A percentile compares a stretch with the other conserved stretches of the same genome.
phyloP scores from a whole-genome alignment of 1,284 basidiomycete genomes.

The Pyrrhoderma lamaoense region DNA sequence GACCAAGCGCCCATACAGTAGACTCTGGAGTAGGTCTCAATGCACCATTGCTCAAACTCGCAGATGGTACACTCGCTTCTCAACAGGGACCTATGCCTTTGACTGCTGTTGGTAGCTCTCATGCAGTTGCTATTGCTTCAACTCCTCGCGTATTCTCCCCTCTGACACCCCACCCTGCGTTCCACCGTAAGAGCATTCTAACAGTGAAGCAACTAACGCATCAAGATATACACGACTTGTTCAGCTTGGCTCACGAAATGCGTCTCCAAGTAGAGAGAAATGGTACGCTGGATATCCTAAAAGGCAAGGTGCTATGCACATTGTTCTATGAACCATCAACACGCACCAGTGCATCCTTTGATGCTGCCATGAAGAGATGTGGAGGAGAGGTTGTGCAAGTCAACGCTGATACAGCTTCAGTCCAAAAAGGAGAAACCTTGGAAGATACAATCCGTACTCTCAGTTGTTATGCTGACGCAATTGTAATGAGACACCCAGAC shows the following conservation, averaged over 20 bases:
- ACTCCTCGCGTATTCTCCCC: constrained; percentile 15
- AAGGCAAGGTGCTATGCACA: constrained; percentile 89
- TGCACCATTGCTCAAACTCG: constrained; percentile 4
- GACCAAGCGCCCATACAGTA: constrained; percentile 23
- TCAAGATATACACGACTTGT: constrained; percentile 89
- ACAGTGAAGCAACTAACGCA: constrained; percentile 92
- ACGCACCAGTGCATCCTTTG: constrained; percentile 93
- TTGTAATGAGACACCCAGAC: constrained; percentile 92
- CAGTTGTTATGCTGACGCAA: constrained; percentile 93
- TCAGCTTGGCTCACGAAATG: constrained; percentile 96
- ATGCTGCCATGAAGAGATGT: constrained; percentile 97
- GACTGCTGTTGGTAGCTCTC: constrained; percentile 23
- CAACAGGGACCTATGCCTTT: constrained; percentile 27
- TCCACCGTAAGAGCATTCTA: constrained; percentile 86
- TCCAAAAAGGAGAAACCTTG: constrained; percentile 91
- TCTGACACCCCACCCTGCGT: constrained; percentile 56
- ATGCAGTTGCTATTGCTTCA: constrained; percentile 22
- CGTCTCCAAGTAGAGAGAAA: constrained; percentile 90
- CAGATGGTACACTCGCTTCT: constrained; percentile 17
- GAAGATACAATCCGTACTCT: constrained; percentile 93
- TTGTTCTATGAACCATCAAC: constrained; percentile 99
- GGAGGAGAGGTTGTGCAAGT: constrained; percentile 93
- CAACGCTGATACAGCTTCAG: constrained; percentile 77
- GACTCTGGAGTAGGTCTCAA: constrained; percentile 19
- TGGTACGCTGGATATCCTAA: constrained; percentile 84